A percentile compares a stretch with the other conserved stretches of the same genome.
Evolutionary conservation across 139 green algal species (phyloP).

Genomic region (Zygnema cylindricum): DNA sequence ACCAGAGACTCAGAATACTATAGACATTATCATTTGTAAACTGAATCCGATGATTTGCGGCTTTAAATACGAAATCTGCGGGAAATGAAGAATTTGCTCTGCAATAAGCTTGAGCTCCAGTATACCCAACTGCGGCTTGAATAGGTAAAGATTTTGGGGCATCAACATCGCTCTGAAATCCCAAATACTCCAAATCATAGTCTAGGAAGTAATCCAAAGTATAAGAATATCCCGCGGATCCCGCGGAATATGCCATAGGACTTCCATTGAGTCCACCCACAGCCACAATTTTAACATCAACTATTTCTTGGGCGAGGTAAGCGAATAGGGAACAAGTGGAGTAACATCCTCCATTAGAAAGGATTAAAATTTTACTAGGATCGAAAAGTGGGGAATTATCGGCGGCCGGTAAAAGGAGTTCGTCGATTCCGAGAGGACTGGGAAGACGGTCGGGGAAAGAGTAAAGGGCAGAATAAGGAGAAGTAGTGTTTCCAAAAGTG

Average conservation of each 20-base stretch:
- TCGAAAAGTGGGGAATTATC: neutral
- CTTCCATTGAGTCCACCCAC: neutral
- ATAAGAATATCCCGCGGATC: neutral
- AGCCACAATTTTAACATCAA: neutral
- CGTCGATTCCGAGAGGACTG: neutral
- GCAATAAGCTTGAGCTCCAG: neutral
- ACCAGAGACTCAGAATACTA: neutral
- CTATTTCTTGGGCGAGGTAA: neutral
- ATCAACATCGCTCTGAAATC: neutral
- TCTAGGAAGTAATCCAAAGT: neutral
- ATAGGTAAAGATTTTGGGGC: neutral
- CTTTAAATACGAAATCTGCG: neutral
- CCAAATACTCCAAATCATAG: neutral
- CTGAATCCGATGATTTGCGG: neutral
- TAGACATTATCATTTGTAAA: neutral
- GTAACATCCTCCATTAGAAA: neutral
- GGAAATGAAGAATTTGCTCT: neutral
- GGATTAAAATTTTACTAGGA: neutral
- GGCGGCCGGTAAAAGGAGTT: neutral
- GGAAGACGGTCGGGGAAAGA: neutral
- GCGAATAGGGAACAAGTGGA: neutral
- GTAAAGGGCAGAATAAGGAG: neutral
- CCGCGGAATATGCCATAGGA: neutral
- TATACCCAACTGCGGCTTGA: neutral
- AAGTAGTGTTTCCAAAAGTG: neutral